These are phyloP conservation scores for Penstemon davidsonii DNA, from an alignment of 257 asterid genomes.

Conservation along the genomic window DNA sequence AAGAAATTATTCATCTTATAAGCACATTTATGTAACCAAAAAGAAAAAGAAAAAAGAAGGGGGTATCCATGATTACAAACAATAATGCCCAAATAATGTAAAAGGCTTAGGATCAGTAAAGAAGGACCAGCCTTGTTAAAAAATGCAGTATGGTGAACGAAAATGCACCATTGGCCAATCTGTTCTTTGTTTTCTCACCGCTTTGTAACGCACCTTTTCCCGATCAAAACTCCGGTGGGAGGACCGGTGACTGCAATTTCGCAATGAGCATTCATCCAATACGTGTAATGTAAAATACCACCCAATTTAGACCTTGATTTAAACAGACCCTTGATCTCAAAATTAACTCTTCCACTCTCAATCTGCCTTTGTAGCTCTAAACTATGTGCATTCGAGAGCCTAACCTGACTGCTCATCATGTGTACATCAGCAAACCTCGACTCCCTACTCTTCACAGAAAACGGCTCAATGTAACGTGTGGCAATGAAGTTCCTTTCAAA, in stretches of 20 bases:
- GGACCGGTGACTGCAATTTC: constrained; percentile 63
- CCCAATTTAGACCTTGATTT: constrained; percentile 68
- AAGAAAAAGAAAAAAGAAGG: too few species aligned
- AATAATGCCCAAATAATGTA: too few species aligned
- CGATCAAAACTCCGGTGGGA: constrained; percentile 75
- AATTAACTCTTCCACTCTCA: constrained; percentile 53
- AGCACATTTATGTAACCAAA: too few species aligned
- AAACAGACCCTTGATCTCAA: constrained; percentile 67
- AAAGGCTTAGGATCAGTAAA: constrained; percentile 2
- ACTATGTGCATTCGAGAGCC: constrained; percentile 48
- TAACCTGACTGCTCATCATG: constrained; percentile 74
- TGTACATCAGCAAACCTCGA: constrained; percentile 61
- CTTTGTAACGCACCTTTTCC: constrained; percentile 59
- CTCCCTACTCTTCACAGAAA: constrained; percentile 47
- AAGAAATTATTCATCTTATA: too few species aligned
- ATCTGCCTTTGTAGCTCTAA: constrained; percentile 57
- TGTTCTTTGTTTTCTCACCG: constrained; percentile 32
- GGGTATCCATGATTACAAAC: too few species aligned
- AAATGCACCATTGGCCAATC: neutral
- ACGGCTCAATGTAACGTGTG: constrained; percentile 59
- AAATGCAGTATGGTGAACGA: neutral
- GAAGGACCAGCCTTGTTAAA: constrained; percentile 14
- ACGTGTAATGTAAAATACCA: constrained; percentile 66
- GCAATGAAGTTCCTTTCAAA: constrained; percentile 48
- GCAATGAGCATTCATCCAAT: constrained; percentile 70